These are phyloP conservation scores for Daucus carota DNA, from an alignment of 129 eudicot species.

Conservation along the genomic window DNA sequence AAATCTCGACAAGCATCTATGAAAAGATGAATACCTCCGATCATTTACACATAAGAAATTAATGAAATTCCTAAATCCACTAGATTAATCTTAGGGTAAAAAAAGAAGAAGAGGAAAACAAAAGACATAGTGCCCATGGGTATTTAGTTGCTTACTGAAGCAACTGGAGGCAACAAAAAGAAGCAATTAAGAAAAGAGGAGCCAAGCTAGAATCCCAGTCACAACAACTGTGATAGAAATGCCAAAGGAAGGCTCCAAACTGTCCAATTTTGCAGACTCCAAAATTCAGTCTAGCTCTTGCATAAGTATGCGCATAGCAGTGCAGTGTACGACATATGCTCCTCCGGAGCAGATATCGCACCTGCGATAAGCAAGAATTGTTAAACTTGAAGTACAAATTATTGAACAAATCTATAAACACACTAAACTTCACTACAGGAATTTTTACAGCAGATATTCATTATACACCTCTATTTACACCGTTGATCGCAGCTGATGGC, in stretches of 20 bases:
- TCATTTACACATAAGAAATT: not conserved
- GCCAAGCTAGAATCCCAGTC: conserved; percentile 77
- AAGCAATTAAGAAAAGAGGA: conserved; percentile 59
- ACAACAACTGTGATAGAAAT: conserved; percentile 53
- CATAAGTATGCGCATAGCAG: conserved; percentile 63
- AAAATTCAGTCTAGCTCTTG: conserved; percentile 59
- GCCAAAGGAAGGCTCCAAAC: conserved; percentile 64
- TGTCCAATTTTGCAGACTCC: conserved; percentile 77
- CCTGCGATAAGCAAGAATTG: conserved; percentile 79
- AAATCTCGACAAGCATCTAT: conserved; percentile 1
- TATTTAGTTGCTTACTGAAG: conserved; percentile 96
- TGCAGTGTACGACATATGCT: conserved; percentile 99
- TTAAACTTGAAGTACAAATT: conserved; percentile 36
- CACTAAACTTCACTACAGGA: not conserved
- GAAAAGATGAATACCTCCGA: not conserved
- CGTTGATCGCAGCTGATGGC: not conserved
- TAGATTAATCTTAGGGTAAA: not conserved
- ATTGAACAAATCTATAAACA: not conserved
- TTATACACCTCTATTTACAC: not conserved
- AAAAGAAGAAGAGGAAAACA: conserved; percentile 10
- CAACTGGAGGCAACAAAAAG: conserved; percentile 93
- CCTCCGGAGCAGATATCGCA: conserved; percentile 99
- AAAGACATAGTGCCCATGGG: conserved; percentile 39
- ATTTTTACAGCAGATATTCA: not conserved
- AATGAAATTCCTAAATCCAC: not conserved